Evolutionary conservation across 2,329 filamentous ascomycete genomes (phyloP).

Genomic region (Pseudocercospora vitis): DNA sequence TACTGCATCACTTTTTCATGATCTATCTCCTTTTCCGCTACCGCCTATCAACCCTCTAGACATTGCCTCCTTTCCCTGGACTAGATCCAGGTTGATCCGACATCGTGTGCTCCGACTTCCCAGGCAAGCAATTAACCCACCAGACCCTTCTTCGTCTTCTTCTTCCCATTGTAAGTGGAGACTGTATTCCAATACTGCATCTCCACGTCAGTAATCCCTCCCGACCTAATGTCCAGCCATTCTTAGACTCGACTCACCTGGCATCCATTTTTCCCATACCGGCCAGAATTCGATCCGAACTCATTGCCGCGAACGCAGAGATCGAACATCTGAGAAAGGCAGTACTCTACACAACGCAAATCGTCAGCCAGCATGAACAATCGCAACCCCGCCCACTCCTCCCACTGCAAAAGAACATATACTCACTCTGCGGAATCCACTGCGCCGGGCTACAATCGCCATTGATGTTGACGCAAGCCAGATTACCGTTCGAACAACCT

Average conservation of each 20-base stretch:
- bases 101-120: no score
- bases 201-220: not conserved
- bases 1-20: no score
- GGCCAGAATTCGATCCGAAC: not conserved
- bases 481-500: not conserved
- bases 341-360: not conserved
- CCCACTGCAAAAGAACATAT: no score
- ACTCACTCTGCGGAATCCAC: slow-evolving; percentile 8
- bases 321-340: not conserved
- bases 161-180: no score
- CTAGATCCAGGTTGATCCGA: no score
- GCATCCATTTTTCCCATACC: slow-evolving; percentile 4
- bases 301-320: not conserved
- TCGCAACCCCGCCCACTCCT: no score
- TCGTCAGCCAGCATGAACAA: not conserved
- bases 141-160: no score
- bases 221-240: not conserved
- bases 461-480: not conserved
- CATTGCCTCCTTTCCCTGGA: no score
- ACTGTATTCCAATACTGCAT: not conserved
- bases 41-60: no score
- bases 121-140: no score
- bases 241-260: not conserved
- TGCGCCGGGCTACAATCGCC: not conserved
- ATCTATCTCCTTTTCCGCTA: no score